phyloP scores from a whole-genome alignment of 1,284 basidiomycete species.

The Cutaneotrichosporon sp. region DNA sequence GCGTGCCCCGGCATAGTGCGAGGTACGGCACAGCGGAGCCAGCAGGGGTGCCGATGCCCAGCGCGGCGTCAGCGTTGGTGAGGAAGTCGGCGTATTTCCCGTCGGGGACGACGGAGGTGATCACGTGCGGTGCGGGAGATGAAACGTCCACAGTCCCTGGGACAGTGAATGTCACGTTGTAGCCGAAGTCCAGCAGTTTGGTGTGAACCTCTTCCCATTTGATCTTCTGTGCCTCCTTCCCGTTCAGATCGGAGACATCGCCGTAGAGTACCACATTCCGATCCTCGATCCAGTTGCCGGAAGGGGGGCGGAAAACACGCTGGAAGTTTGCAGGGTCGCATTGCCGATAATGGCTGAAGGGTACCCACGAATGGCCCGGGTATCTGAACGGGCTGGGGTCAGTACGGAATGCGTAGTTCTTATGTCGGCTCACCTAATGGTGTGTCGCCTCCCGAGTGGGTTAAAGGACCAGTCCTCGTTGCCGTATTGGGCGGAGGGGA shows the following conservation, averaged over 20 bases:
- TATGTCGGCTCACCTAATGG: neutral
- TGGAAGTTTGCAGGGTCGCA: neutral
- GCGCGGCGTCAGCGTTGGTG: neutral
- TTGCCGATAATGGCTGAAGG: neutral
- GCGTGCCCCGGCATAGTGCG: neutral
- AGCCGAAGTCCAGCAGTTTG: neutral
- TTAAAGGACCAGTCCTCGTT: slow-evolving; percentile 4
- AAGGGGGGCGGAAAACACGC: neutral
- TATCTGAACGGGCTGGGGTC: slow-evolving; percentile 13
- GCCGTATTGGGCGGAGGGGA: neutral
- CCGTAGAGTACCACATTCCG: slow-evolving; percentile 2
- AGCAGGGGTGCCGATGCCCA: neutral
- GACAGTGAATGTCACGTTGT: neutral
- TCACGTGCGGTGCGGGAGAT: too few species aligned
- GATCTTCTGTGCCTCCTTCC: neutral
- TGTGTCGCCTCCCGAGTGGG: slow-evolving; percentile 4
- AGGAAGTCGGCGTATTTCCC: neutral
- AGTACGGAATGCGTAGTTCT: too few species aligned
- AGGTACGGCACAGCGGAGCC: neutral
- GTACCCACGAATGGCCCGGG: slow-evolving; percentile 16
- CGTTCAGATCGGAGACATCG: neutral
- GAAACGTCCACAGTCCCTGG: too few species aligned
- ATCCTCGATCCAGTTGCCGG: neutral
- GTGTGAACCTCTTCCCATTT: neutral
- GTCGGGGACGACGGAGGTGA: too few species aligned